phyloP scores from a whole-genome alignment of 78 protist species.

The Diacronema lutheri region DNA sequence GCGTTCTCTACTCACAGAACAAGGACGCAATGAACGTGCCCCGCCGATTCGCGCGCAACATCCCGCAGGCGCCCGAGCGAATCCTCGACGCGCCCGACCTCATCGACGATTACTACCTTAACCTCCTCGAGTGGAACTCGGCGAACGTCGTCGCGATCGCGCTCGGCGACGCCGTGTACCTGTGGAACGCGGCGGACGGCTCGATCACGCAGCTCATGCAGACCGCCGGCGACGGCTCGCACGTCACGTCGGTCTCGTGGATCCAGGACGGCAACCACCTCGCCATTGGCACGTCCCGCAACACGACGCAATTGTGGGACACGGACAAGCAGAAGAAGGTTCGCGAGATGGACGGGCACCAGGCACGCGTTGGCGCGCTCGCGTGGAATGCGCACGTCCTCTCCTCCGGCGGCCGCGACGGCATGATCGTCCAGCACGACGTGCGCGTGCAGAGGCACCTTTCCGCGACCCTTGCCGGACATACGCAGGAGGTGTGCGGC shows the following conservation, averaged over 20 bases:
- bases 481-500: slow-evolving; percentile 96
- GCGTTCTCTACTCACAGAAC: slow-evolving; percentile 68
- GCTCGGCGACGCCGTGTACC: slow-evolving; percentile 87
- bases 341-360: slow-evolving; percentile 90
- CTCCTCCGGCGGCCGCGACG: slow-evolving; percentile 84
- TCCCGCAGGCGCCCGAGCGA: slow-evolving; percentile 74
- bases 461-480: slow-evolving; percentile 67
- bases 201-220: slow-evolving; percentile 62
- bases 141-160: slow-evolving; percentile 92
- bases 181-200: slow-evolving; percentile 97
- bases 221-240: slow-evolving; percentile 39
- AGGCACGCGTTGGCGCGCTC: slow-evolving; percentile 89
- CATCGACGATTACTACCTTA: slow-evolving; percentile 95
- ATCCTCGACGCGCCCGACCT: slow-evolving; percentile 67
- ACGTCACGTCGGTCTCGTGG: slow-evolving; percentile 87
- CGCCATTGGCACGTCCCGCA: slow-evolving; percentile 92
- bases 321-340: slow-evolving; percentile 54
- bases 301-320: slow-evolving; percentile 93
- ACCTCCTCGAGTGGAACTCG: slow-evolving; percentile 95
- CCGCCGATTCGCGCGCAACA: slow-evolving; percentile 41
- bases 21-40: not conserved
- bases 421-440: slow-evolving; percentile 85
- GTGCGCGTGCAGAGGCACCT: slow-evolving; percentile 83
- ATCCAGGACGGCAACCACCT: slow-evolving; percentile 74
- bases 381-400: slow-evolving; percentile 95